Percentiles rank a stretch among this genome's conserved stretches.
Evolutionary conservation across 306 rosid genomes (phyloP).

Genomic region (Dalbergia cochinchinensis): DNA sequence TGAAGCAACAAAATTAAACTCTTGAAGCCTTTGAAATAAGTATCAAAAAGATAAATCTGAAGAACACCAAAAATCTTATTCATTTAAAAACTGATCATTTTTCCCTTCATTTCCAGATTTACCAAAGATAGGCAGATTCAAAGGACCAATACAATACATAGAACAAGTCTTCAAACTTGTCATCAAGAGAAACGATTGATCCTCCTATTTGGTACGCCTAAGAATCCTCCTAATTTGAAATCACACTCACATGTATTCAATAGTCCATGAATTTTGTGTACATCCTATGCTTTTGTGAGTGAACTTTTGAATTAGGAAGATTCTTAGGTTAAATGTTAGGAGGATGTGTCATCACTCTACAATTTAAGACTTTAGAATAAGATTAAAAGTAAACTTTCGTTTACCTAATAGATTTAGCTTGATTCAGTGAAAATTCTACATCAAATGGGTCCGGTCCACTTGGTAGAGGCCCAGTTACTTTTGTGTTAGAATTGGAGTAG

Average conservation of each 20-base stretch:
- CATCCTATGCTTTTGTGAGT: no score
- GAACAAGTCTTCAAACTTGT: background rate
- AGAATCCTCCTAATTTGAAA: no score
- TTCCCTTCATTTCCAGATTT: background rate
- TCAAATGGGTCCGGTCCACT: conserved; percentile 63
- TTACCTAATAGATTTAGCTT: conserved; percentile 71
- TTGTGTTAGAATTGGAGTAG: conserved; percentile 50
- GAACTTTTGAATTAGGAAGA: no score
- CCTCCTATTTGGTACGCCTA: no score
- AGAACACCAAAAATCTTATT: no score
- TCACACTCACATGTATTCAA: no score
- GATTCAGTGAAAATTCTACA: conserved; percentile 54
- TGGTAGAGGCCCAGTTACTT: conserved; percentile 56
- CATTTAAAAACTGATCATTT: background rate
- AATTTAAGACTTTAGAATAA: background rate
- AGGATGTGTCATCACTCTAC: no score
- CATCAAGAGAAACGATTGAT: no score
- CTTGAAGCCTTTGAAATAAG: background rate
- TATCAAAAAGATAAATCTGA: no score
- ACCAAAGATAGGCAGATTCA: background rate
- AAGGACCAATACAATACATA: background rate
- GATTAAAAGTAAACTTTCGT: background rate
- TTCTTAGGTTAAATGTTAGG: no score
- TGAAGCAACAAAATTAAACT: background rate
- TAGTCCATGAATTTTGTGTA: no score